A percentile compares a stretch with the other conserved stretches of the same genome.
phyloP scores from a whole-genome alignment of 2,329 filamentous ascomycete species.

The Clonostachys solani region DNA sequence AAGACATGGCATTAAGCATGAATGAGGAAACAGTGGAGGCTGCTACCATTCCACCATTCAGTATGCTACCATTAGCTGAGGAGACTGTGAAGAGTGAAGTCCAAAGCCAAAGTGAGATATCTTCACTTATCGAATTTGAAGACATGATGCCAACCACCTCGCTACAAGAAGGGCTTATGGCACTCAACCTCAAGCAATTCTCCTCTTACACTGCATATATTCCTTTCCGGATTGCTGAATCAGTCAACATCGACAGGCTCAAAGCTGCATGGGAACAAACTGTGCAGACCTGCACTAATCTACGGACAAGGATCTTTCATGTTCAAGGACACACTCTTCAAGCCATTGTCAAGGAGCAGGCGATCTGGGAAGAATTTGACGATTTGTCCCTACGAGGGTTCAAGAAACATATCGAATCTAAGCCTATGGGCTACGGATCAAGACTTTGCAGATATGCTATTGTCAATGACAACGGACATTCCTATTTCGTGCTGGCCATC shows the following conservation, averaged over 20 bases:
- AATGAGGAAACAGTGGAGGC: neutral
- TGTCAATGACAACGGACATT: neutral
- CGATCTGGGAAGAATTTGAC: neutral
- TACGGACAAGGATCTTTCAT: slow-evolving; percentile 5
- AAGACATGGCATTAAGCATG: neutral
- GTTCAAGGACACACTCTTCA: slow-evolving; percentile 4
- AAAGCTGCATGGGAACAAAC: slow-evolving; percentile 5
- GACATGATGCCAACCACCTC: slow-evolving; percentile 29
- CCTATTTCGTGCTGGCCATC: slow-evolving; percentile 12
- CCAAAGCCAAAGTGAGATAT: slow-evolving; percentile 1
- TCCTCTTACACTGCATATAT: slow-evolving; percentile 24
- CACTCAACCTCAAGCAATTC: slow-evolving; percentile 17
- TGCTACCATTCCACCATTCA: neutral
- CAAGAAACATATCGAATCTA: neutral
- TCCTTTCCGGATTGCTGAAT: slow-evolving; percentile 8
- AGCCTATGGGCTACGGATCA: slow-evolving; percentile 5
- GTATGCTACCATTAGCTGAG: neutral
- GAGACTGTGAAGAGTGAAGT: neutral
- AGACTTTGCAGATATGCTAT: neutral
- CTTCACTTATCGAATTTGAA: slow-evolving; percentile 7
- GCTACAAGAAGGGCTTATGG: slow-evolving; percentile 28
- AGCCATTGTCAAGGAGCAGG: slow-evolving; percentile 6
- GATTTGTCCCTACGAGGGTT: neutral
- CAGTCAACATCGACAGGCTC: slow-evolving; percentile 8
- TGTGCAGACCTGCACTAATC: neutral